Evolutionary conservation across 176 grass and related monocot genomes (phyloP).

Genomic region (Chrysopogon serrulatus): DNA sequence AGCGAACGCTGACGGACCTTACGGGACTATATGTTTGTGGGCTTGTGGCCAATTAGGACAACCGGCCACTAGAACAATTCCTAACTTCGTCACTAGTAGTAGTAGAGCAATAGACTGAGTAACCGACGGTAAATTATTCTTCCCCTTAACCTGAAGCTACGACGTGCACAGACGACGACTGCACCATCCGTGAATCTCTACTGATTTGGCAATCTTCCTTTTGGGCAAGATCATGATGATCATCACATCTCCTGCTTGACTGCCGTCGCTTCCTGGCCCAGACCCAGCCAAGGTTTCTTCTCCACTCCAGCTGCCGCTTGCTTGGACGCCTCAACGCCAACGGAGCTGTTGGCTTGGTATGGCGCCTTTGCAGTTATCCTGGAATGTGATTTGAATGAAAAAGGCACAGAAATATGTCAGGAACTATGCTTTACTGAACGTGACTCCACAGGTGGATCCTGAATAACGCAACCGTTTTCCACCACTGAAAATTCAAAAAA

Average conservation of each 20-base stretch:
- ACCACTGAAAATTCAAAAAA: background rate
- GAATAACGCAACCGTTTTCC: background rate
- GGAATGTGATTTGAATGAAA: background rate
- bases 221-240: background rate
- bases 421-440: background rate
- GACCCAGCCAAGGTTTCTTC: conserved; percentile 37
- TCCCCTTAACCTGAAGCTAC: conserved; percentile 13
- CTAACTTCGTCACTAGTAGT: background rate
- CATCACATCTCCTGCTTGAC: conserved; percentile 29
- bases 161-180: no score
- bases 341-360: conserved; percentile 26
- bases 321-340: background rate
- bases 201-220: background rate
- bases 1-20: background rate
- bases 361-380: conserved; percentile 45
- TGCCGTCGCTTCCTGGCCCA: conserved; percentile 16
- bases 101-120: background rate
- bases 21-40: background rate
- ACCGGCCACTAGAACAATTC: background rate
- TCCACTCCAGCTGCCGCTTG: background rate
- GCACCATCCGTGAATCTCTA: background rate
- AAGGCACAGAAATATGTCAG: background rate
- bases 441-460: background rate
- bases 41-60: background rate
- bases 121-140: conserved; percentile 30